Evolutionary conservation across 2,329 filamentous ascomycete genomes (phyloP).

Genomic region (Ascochyta fabae): DNA sequence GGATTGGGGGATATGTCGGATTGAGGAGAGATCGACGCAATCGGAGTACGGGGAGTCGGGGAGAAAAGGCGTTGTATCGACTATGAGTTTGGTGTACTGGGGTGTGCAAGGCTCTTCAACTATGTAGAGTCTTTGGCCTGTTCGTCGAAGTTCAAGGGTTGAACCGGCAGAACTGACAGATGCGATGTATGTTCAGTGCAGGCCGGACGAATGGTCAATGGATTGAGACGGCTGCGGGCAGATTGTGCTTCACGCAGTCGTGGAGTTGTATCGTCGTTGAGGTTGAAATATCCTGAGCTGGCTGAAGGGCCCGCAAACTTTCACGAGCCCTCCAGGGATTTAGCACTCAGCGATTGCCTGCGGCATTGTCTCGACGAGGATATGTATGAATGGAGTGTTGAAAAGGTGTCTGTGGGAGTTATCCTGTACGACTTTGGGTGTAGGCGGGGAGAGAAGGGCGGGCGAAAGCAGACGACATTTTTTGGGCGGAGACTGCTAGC

Average conservation of each 20-base stretch:
- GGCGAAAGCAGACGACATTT: slow-evolving; percentile 35
- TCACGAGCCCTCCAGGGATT: slow-evolving; percentile 74
- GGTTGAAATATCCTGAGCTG: slow-evolving; percentile 78
- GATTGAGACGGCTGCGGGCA: slow-evolving; percentile 41
- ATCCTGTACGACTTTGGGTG: slow-evolving; percentile 51
- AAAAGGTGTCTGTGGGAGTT: slow-evolving; percentile 31
- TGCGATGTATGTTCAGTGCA: slow-evolving; percentile 38
- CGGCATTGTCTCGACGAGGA: slow-evolving; percentile 57
- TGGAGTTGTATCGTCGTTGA: slow-evolving; percentile 51
- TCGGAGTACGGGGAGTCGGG: slow-evolving; percentile 14
- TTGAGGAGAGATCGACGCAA: slow-evolving; percentile 6
- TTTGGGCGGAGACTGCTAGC: slow-evolving; percentile 28
- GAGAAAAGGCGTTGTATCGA: slow-evolving; percentile 34
- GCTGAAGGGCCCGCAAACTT: slow-evolving; percentile 68
- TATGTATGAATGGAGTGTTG: slow-evolving; percentile 35
- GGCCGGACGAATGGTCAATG: slow-evolving; percentile 43
- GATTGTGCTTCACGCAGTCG: slow-evolving; percentile 44
- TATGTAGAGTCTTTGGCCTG: slow-evolving; percentile 43
- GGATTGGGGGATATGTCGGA: neutral
- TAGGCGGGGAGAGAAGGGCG: slow-evolving; percentile 40
- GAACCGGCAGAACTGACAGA: slow-evolving; percentile 43
- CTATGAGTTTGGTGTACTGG: slow-evolving; percentile 41
- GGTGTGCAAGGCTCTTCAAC: slow-evolving; percentile 42
- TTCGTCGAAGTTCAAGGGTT: slow-evolving; percentile 45
- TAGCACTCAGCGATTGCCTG: slow-evolving; percentile 71